phyloP scores from a whole-genome alignment of 1,284 basidiomycete genomes.

The Bondarzewia mesenterica region DNA sequence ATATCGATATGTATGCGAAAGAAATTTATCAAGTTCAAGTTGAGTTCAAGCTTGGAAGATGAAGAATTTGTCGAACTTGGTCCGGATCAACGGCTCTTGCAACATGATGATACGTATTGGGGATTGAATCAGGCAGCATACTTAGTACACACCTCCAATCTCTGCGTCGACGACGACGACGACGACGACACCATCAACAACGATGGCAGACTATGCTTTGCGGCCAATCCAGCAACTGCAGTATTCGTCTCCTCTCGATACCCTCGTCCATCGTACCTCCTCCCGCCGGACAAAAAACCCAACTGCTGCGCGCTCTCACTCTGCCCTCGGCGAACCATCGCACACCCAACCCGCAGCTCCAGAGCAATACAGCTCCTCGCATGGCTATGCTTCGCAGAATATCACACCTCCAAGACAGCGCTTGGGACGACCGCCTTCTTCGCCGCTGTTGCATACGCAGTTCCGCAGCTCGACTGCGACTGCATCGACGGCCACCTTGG shows the following conservation, averaged over 20 bases:
- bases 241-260: constrained; percentile 2
- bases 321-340: not conserved
- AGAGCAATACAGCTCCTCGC: not conserved
- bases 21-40: too few relatives aligned
- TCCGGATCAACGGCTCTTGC: too few relatives aligned
- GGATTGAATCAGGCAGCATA: too few relatives aligned
- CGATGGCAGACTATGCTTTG: constrained; percentile 1
- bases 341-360: not conserved
- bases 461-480: constrained; percentile 53
- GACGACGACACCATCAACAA: not conserved
- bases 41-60: too few relatives aligned
- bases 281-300: not conserved
- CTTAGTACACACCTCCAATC: too few relatives aligned
- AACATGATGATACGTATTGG: too few relatives aligned
- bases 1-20: too few relatives aligned
- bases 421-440: constrained; percentile 26
- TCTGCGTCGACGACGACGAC: not conserved
- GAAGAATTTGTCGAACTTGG: too few relatives aligned
- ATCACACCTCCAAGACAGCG: constrained; percentile 6
- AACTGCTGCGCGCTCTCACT: not conserved
- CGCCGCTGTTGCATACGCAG: constrained; percentile 54
- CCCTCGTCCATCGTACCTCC: constrained; percentile 6
- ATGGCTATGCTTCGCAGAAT: not conserved
- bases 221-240: not conserved
- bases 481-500: constrained; percentile 26